These are phyloP conservation scores for Setomelanomma holmii DNA, from an alignment of 2,329 filamentous ascomycete genomes.

Conservation along the genomic window DNA sequence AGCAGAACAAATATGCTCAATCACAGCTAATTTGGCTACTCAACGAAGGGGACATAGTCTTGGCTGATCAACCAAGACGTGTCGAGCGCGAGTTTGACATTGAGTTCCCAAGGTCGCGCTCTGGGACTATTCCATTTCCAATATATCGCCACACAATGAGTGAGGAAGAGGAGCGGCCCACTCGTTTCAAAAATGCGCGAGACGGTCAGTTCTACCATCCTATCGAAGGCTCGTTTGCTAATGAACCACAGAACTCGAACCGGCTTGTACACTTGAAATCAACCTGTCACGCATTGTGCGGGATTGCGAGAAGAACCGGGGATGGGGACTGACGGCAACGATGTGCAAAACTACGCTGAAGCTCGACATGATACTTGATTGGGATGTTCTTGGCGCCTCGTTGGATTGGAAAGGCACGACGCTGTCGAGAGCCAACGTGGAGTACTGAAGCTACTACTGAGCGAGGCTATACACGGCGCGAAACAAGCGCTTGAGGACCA, in stretches of 20 bases:
- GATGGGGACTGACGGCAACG: neutral
- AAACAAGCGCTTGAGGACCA: too few species aligned
- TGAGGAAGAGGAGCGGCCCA: constrained; percentile 16
- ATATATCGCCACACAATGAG: constrained; percentile 15
- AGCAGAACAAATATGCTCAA: constrained; percentile 4
- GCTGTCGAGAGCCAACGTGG: constrained; percentile 3
- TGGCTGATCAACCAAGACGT: constrained; percentile 7
- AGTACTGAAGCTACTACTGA: too few species aligned
- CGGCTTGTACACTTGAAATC: constrained; percentile 8
- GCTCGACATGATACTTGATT: constrained; percentile 10
- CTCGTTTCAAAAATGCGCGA: constrained; percentile 4
- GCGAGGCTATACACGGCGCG: too few species aligned
- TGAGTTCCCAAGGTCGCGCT: constrained; percentile 7
- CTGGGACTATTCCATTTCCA: neutral
- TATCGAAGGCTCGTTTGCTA: neutral
- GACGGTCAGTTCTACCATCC: constrained; percentile 8
- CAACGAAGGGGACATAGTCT: constrained; percentile 26
- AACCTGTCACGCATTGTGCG: constrained; percentile 7
- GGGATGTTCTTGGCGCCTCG: constrained; percentile 10
- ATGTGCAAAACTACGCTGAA: constrained; percentile 10
- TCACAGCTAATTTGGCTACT: constrained; percentile 23
- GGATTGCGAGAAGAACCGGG: neutral
- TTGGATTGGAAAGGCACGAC: constrained; percentile 12
- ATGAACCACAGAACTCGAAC: constrained; percentile 13
- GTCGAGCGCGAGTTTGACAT: constrained; percentile 12